Evolutionary conservation across 352 stramenopile species (phyloP), one percentile per base, ranked within the genome.

Genomic region (Globisporangium paddicum): DNA sequence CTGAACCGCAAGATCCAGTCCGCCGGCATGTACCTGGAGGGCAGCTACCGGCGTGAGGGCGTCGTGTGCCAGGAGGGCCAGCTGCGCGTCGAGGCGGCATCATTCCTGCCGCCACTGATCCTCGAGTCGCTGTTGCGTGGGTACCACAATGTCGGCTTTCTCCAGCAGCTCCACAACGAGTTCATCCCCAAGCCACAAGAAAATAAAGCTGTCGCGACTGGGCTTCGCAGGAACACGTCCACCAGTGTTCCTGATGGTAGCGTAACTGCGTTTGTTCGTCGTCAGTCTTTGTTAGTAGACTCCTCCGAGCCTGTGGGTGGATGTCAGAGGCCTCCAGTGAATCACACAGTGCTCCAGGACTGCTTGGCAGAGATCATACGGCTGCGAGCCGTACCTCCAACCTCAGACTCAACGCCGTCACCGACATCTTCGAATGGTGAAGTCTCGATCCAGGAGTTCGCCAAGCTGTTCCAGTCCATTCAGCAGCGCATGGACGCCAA

Each of bases 41-140:
- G 66, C 21, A 87, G 63, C 23, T 62, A 58, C 18, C 60, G 67
- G 14, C 79, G 82, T 21, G 79, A 89, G 44, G 67, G 62, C 11
- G 55, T 79, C 3, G 74, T 91, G 13, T 86, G 71, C 5, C 75
- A 79, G 30, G 82, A 91, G 64, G 76, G 75, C 0, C 77, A 89
- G 52, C 55, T 91, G 6, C 75, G 79, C 1, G 77, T 85, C 3
- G 82, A 89, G 64, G 79, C 79, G 23, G 77, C 70, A 34, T 79
- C 79, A 4, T 87, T 83, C 56, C 40, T 91, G 1, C 78, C 77
- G 0, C 70, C 77, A 9, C 71, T 89, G 21, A 72, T 91, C 9
- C 68, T 91, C 13, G 79, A 89, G 55, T 89, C 82, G 16, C 62
- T 91, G 18, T 55, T 91, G 21, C 73, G 82, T 10, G 73, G 73